phyloP scores from a whole-genome alignment of 1,139 yeast species.

The Meyerozyma guilliermondii region DNA sequence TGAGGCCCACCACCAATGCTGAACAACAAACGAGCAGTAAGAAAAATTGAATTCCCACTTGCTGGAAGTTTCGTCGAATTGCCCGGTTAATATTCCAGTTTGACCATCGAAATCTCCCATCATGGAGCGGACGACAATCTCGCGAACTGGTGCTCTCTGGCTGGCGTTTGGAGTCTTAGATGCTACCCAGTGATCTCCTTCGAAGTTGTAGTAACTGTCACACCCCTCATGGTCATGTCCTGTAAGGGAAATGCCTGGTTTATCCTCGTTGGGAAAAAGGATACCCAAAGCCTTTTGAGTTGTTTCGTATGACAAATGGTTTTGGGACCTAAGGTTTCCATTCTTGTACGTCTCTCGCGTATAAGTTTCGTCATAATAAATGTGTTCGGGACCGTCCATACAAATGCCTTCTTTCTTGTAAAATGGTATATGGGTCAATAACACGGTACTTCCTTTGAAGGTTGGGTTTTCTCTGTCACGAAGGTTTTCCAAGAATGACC shows the following conservation, averaged over 20 bases:
- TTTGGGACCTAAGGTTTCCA: slow-evolving; percentile 77
- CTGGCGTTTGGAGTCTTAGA: slow-evolving; percentile 27
- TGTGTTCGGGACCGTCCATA: slow-evolving; percentile 72
- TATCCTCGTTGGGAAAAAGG: slow-evolving; percentile 56
- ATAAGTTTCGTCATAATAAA: slow-evolving; percentile 50
- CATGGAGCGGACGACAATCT: slow-evolving; percentile 83
- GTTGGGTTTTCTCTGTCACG: slow-evolving; percentile 37
- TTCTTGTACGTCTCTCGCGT: slow-evolving; percentile 61
- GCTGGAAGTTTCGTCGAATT: slow-evolving; percentile 28
- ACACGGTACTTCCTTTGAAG: slow-evolving; percentile 73
- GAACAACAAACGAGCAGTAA: slow-evolving; percentile 79
- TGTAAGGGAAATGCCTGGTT: slow-evolving; percentile 75
- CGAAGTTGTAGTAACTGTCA: slow-evolving; percentile 54
- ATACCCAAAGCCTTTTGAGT: slow-evolving; percentile 63
- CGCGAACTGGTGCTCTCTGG: slow-evolving; percentile 47
- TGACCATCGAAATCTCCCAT: slow-evolving; percentile 96
- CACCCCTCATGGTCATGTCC: slow-evolving; percentile 99
- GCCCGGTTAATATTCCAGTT: slow-evolving; percentile 78
- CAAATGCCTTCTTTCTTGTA: slow-evolving; percentile 78
- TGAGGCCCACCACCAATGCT: slow-evolving; percentile 94
- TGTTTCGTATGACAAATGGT: slow-evolving; percentile 67
- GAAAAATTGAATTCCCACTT: slow-evolving; percentile 66
- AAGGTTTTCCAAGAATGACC: slow-evolving; percentile 64
- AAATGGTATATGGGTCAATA: slow-evolving; percentile 87
- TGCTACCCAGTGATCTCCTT: slow-evolving; percentile 50